Conservation (phyloP, 2,329 filamentous ascomycete species). For the Aspergillus novoparasiticus region DNA sequence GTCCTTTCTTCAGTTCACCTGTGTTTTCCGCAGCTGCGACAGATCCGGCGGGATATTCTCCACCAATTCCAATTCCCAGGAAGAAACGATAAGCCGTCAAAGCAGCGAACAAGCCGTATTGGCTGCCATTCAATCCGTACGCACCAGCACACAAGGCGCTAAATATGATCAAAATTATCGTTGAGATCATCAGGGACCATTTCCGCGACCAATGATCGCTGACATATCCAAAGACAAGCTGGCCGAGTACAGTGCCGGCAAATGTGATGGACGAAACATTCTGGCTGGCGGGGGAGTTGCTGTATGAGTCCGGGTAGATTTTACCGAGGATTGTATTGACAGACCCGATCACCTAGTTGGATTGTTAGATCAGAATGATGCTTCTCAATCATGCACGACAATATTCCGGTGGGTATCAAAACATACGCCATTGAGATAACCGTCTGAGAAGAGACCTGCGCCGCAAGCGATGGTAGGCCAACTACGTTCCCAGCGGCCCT, state of each 20-base stretch:
- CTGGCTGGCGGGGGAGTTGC: slow-evolving; percentile 66
- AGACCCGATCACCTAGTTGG: slow-evolving; percentile 72
- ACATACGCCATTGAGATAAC: slow-evolving; percentile 82
- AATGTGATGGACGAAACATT: slow-evolving; percentile 84
- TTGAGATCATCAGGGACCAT: slow-evolving; percentile 78
- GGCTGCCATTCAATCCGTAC: slow-evolving; percentile 71
- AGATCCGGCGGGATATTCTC: slow-evolving; percentile 62
- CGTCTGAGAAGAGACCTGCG: slow-evolving; percentile 86
- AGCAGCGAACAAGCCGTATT: slow-evolving; percentile 73
- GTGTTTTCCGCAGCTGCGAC: slow-evolving; percentile 84
- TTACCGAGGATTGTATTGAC: slow-evolving; percentile 74
- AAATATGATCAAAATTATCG: slow-evolving; percentile 81
- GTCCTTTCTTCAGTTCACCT: slow-evolving; percentile 76
- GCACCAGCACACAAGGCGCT: slow-evolving; percentile 76
- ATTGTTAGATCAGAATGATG: background rate
- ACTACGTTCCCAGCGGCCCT: slow-evolving; percentile 55
- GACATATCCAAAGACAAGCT: slow-evolving; percentile 77
- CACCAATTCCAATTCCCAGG: slow-evolving; percentile 75
- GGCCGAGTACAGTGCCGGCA: slow-evolving; percentile 80
- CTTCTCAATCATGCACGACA: background rate
- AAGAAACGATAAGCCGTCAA: slow-evolving; percentile 85
- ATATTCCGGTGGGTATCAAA: background rate
- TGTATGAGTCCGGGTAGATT: slow-evolving; percentile 72
- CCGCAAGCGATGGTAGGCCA: slow-evolving; percentile 86
- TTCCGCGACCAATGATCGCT: slow-evolving; percentile 84